A percentile compares a stretch with the other conserved stretches of the same genome.
phyloP scores from a whole-genome alignment of 495 filamentous ascomycete species.

The Penicillium daleae region DNA sequence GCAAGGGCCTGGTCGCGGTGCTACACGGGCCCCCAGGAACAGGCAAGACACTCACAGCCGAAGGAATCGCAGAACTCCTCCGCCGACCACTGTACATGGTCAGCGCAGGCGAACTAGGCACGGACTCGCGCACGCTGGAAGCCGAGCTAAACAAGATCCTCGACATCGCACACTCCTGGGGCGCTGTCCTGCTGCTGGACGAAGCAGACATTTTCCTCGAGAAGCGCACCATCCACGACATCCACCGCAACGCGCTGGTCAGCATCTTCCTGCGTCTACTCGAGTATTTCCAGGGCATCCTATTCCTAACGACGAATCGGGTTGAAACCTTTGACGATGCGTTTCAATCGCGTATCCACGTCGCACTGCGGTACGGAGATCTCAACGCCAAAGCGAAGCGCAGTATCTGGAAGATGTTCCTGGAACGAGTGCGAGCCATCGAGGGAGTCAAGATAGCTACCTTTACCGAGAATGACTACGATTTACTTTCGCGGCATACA shows the following conservation, averaged over 20 bases:
- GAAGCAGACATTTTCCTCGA: conserved; percentile 84
- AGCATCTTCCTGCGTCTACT: conserved; percentile 73
- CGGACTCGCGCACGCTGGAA: conserved; percentile 76
- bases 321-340: conserved; percentile 75
- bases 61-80: conserved; percentile 82
- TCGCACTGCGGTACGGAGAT: conserved; percentile 79
- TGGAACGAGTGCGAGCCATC: conserved; percentile 67
- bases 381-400: conserved; percentile 75
- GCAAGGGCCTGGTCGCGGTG: conserved; percentile 73
- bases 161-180: conserved; percentile 87
- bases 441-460: conserved; percentile 62
- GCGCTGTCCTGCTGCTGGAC: conserved; percentile 75
- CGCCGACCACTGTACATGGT: conserved; percentile 86
- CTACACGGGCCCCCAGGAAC: conserved; percentile 85
- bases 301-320: conserved; percentile 82
- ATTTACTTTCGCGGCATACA: conserved; percentile 66
- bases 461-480: conserved; percentile 73
- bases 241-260: conserved; percentile 77
- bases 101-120: conserved; percentile 80
- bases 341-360: conserved; percentile 70
- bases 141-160: conserved; percentile 81
- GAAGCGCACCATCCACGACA: conserved; percentile 68
- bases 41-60: conserved; percentile 88
- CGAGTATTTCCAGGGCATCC: conserved; percentile 78
- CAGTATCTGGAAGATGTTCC: conserved; percentile 85